A percentile compares a stretch with the other conserved stretches of the same genome.
phyloP scores from a whole-genome alignment of 2,329 filamentous ascomycete genomes.

The Nigrograna mackinnonii region DNA sequence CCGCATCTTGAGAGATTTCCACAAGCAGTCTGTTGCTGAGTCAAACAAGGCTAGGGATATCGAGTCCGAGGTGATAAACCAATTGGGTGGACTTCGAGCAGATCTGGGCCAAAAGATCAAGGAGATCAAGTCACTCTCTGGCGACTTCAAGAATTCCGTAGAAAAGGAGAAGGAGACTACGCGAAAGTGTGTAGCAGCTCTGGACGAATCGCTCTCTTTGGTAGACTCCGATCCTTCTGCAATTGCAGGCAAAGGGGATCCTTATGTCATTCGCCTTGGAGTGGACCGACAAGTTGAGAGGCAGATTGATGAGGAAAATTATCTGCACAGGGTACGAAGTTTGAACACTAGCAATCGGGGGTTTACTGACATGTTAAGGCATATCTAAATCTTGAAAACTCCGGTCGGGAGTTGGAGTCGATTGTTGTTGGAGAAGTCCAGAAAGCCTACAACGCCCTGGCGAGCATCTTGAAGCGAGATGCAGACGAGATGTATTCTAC shows the following conservation, averaged over 20 bases:
- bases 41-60: slow-evolving; percentile 89
- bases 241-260: slow-evolving; percentile 85
- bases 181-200: slow-evolving; percentile 72
- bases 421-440: slow-evolving; percentile 98
- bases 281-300: slow-evolving; percentile 90
- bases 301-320: slow-evolving; percentile 97
- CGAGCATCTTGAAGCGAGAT: slow-evolving; percentile 88
- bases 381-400: slow-evolving; percentile 91
- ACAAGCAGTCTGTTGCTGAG: slow-evolving; percentile 78
- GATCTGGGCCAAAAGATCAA: slow-evolving; percentile 97
- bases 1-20: slow-evolving; percentile 78
- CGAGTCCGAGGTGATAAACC: slow-evolving; percentile 87
- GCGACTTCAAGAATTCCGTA: slow-evolving; percentile 96
- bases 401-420: slow-evolving; percentile 90
- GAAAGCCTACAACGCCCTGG: slow-evolving; percentile 94
- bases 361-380: slow-evolving; percentile 59
- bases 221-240: slow-evolving; percentile 76
- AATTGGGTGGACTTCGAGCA: slow-evolving; percentile 80
- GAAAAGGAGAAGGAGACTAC: slow-evolving; percentile 93
- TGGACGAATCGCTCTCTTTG: slow-evolving; percentile 82
- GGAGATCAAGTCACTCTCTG: slow-evolving; percentile 90
- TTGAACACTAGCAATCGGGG: not conserved
- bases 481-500: slow-evolving; percentile 79
- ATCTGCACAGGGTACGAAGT: slow-evolving; percentile 77
- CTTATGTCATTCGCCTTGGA: slow-evolving; percentile 81